These are phyloP conservation scores for Globisporangium sylvaticum DNA, from an alignment of 352 stramenopile species.

Conservation along the genomic window DNA sequence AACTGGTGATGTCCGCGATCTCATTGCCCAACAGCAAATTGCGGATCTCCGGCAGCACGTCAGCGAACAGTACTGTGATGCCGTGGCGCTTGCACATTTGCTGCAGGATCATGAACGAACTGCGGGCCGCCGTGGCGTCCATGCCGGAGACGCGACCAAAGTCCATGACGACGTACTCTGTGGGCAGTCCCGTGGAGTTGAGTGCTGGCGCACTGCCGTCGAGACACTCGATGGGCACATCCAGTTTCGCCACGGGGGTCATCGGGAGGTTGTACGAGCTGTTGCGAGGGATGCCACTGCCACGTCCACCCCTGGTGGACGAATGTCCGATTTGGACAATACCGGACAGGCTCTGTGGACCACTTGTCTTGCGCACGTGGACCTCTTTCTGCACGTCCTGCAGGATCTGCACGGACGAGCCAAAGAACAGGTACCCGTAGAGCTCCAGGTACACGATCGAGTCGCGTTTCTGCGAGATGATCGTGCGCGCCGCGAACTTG, in stretches of 20 bases:
- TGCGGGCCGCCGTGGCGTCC: slow-evolving; percentile 81
- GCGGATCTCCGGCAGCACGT: slow-evolving; percentile 65
- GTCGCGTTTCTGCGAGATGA: slow-evolving; percentile 61
- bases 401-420: slow-evolving; percentile 78
- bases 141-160: slow-evolving; percentile 86
- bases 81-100: slow-evolving; percentile 70
- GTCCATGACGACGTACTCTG: slow-evolving; percentile 87
- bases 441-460: slow-evolving; percentile 79
- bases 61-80: slow-evolving; percentile 69
- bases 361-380: slow-evolving; percentile 40
- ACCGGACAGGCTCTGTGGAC: background rate
- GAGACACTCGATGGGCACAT: slow-evolving; percentile 65
- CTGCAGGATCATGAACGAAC: slow-evolving; percentile 80
- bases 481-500: slow-evolving; percentile 57
- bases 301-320: background rate
- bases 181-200: slow-evolving; percentile 52
- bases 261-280: slow-evolving; percentile 34
- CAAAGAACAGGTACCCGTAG: slow-evolving; percentile 85
- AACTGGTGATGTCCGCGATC: slow-evolving; percentile 57
- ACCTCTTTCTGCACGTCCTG: slow-evolving; percentile 78
- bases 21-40: slow-evolving; percentile 67
- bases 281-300: background rate
- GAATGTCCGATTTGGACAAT: background rate
- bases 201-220: slow-evolving; percentile 59
- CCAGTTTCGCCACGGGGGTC: slow-evolving; percentile 40